Base-by-base conservation (phyloP, 1,139 yeast genomes). In the Pichia sp. region DNA sequence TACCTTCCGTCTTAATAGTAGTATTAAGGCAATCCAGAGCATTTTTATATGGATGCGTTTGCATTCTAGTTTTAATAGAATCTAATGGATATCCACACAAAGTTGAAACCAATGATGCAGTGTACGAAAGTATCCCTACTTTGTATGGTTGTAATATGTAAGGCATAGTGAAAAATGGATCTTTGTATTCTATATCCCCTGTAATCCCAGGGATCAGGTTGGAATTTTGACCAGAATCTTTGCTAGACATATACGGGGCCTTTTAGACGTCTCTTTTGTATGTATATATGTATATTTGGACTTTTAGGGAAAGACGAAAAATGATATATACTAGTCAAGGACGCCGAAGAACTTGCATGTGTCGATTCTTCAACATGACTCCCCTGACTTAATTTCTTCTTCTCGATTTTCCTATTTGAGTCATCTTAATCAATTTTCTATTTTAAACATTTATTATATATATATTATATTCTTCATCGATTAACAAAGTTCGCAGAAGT, bases 71-170 rank as follows among this genome's bases (percentile, higher is more conserved):
- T 61, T 87, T 87, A 47, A 87, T 71, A 10, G 95, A 82, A 60
- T 87, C 96, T 41, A 87, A 63, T 0, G 96, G 96, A 58, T 81
- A 87, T 9, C 94, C 95, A n/a, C 79, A 71, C 6, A 79, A 70
- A 1, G 90, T 83, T 12, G 92, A 75, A 12, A 76, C 64, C 42
- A 83, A 63, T 0, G 94, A 82, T 1, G 95, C 73, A 0, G 78
- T 66, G 55, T 80, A 82, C 2, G 90, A 83, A 46, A 82, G 58
- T 3, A 80, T 64, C 16, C 81, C 74, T 2, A 81, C 70, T 46
- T 79, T 68, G 63, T 76, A 80, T 1, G 87, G 85, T 43, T 68
- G 65, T 11, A 81, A 55, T 1, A 56, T 43, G 2, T 60, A 63
- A 0, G 90, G 90, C 47, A 82, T 70, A 4, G 70, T 52, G 48